phyloP scores from a whole-genome alignment of 2,329 filamentous ascomycete genomes.

The Phyllosticta citriasiana region DNA sequence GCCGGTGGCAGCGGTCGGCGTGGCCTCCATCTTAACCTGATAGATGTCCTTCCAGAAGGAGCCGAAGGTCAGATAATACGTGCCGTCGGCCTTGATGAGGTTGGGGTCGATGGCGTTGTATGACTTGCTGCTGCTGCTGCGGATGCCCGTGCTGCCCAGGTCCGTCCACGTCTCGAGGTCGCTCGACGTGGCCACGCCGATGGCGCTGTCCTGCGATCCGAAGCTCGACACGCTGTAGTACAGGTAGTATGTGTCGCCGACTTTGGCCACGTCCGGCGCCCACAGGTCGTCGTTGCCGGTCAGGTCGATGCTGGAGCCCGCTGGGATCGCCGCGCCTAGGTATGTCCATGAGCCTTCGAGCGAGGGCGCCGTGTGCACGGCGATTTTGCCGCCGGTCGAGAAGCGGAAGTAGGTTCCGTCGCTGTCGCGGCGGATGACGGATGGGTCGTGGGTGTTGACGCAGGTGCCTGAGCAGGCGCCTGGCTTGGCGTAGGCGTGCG shows the following conservation, averaged over 20 bases:
- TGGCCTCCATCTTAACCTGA: constrained; percentile 42
- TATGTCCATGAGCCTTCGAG: constrained; percentile 43
- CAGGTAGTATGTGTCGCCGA: constrained; percentile 52
- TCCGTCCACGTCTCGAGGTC: constrained; percentile 51
- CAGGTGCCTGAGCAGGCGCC: constrained; percentile 32
- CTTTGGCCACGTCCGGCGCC: constrained; percentile 52
- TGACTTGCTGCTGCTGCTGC: constrained; percentile 25
- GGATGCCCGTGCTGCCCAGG: constrained; percentile 44
- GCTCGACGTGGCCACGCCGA: constrained; percentile 46
- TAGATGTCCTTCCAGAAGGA: constrained; percentile 60
- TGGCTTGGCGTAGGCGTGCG: constrained; percentile 29
- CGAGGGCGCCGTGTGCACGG: constrained; percentile 37
- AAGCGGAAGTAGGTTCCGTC: constrained; percentile 46
- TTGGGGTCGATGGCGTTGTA: constrained; percentile 46
- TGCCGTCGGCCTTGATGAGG: constrained; percentile 32
- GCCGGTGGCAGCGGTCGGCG: constrained; percentile 25
- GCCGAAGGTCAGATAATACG: constrained; percentile 50
- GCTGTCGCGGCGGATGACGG: constrained; percentile 37
- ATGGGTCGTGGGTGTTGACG: constrained; percentile 39
- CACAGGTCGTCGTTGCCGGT: constrained; percentile 40
- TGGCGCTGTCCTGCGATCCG: constrained; percentile 50
- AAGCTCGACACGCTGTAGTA: constrained; percentile 58
- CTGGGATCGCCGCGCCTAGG: constrained; percentile 36
- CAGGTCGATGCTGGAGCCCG: constrained; percentile 37
- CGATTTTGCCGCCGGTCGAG: constrained; percentile 41